phyloP scores from a whole-genome alignment of 768 basidiomycete genomes.

The Termitomyces sp. region DNA sequence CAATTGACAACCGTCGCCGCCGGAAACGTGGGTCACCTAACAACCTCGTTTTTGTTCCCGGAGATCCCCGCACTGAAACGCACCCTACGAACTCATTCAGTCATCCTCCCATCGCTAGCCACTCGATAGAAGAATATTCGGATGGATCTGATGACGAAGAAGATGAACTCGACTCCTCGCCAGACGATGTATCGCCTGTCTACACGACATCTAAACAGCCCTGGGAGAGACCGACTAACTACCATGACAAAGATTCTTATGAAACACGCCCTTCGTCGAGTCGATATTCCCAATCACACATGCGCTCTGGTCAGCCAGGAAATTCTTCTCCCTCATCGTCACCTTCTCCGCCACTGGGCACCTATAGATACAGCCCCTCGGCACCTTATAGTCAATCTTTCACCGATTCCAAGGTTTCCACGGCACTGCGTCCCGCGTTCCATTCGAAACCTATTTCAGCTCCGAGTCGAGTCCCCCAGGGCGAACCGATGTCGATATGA shows the following conservation, averaged over 20 bases:
- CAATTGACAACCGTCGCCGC: constrained; percentile 25
- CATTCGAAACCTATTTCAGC: constrained; percentile 10
- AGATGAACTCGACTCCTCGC: constrained; percentile 22
- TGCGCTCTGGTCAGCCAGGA: constrained; percentile 19
- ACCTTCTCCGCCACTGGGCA: constrained; percentile 15
- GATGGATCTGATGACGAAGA: constrained; percentile 26
- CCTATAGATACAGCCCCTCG: constrained; percentile 29
- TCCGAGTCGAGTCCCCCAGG: not conserved
- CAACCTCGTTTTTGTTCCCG: constrained; percentile 18
- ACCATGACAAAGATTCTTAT: constrained; percentile 1
- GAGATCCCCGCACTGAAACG: constrained; percentile 3
- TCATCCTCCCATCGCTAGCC: constrained; percentile 22
- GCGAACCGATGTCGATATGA: constrained; percentile 3
- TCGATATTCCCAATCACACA: constrained; percentile 16
- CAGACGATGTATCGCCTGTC: constrained; percentile 12
- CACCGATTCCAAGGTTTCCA: constrained; percentile 32
- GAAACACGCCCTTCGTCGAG: not conserved
- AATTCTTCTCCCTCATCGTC: constrained; percentile 17
- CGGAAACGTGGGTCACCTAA: constrained; percentile 24
- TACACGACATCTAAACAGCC: constrained; percentile 4
- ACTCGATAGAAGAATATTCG: constrained; percentile 25
- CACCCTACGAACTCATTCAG: constrained; percentile 4
- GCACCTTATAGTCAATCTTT: constrained; percentile 30
- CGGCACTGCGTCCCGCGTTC: constrained; percentile 35
- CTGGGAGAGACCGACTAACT: not conserved